These are phyloP conservation scores for Crepidotus sp. DNA, from an alignment of 1,284 basidiomycete species.

Conservation along the genomic window DNA sequence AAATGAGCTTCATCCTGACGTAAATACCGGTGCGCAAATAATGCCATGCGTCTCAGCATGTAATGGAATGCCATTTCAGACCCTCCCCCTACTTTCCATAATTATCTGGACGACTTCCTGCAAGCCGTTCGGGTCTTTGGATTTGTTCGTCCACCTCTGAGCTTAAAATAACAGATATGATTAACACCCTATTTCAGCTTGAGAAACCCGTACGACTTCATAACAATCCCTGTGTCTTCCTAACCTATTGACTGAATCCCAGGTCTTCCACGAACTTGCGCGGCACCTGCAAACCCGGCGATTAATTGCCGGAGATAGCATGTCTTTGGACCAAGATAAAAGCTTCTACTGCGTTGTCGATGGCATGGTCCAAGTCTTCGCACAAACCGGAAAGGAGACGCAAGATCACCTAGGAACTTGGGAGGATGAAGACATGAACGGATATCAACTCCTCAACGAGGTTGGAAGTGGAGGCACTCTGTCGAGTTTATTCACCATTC, in stretches of 20 bases:
- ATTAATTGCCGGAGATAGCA: slow-evolving; percentile 83
- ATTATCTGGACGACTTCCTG: slow-evolving; percentile 92
- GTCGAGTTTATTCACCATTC: slow-evolving; percentile 92
- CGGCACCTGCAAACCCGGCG: slow-evolving; percentile 87
- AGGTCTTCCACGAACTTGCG: slow-evolving; percentile 93
- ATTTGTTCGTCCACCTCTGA: slow-evolving; percentile 40
- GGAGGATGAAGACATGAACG: slow-evolving; percentile 84
- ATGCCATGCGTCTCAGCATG: not conserved
- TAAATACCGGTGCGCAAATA: slow-evolving; percentile 48
- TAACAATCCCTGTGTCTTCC: not conserved
- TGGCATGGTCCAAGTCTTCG: slow-evolving; percentile 81
- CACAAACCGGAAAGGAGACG: slow-evolving; percentile 48
- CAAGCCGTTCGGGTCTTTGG: slow-evolving; percentile 93
- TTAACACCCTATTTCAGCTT: slow-evolving; percentile 32
- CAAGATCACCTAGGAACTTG: slow-evolving; percentile 48
- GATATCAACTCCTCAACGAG: slow-evolving; percentile 89
- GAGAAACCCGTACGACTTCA: slow-evolving; percentile 76
- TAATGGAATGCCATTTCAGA: slow-evolving; percentile 30
- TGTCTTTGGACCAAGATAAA: slow-evolving; percentile 86
- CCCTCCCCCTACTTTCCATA: slow-evolving; percentile 75
- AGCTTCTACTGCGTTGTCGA: slow-evolving; percentile 96
- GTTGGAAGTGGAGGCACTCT: slow-evolving; percentile 92
- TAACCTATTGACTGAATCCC: not conserved
- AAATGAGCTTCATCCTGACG: slow-evolving; percentile 78
- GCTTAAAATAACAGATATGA: not conserved